Evolutionary conservation across 257 asterid species (phyloP).

Genomic region (Striga asiatica): DNA sequence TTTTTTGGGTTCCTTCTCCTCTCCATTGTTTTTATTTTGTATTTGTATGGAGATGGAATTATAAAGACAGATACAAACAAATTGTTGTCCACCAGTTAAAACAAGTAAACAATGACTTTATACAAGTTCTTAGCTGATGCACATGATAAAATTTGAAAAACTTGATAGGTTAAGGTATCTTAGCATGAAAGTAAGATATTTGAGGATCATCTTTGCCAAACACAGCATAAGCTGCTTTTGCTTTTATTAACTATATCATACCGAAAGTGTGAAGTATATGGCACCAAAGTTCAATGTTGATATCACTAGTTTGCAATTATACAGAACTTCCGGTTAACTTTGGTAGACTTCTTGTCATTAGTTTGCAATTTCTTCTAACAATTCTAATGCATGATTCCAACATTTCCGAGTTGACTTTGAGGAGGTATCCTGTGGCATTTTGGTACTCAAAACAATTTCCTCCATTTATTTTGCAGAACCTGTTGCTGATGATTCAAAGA

Average conservation of each 20-base stretch:
- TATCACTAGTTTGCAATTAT: constrained; percentile 4
- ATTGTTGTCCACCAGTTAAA: constrained; percentile 1
- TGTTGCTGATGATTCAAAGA: constrained; percentile 48
- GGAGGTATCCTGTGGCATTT: too few relatives aligned
- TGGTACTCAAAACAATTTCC: neutral
- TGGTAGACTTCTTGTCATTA: neutral
- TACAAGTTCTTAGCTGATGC: neutral
- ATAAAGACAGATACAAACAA: neutral
- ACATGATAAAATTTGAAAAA: constrained; percentile 1
- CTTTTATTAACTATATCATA: too few relatives aligned
- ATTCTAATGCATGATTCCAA: too few relatives aligned
- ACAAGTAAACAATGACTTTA: neutral
- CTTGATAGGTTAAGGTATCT: neutral
- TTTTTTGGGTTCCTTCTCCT: constrained; percentile 11
- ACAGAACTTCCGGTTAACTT: neutral
- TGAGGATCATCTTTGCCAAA: neutral
- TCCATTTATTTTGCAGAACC: constrained; percentile 25
- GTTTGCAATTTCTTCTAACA: too few relatives aligned
- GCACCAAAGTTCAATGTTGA: neutral
- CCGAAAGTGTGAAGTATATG: neutral
- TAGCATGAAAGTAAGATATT: neutral
- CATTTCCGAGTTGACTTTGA: too few relatives aligned
- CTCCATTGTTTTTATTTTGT: neutral
- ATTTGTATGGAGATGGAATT: neutral
- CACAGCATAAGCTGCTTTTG: neutral